phyloP scores from a whole-genome alignment of 2,329 filamentous ascomycete species.

The Aureobasidium subglaciale region DNA sequence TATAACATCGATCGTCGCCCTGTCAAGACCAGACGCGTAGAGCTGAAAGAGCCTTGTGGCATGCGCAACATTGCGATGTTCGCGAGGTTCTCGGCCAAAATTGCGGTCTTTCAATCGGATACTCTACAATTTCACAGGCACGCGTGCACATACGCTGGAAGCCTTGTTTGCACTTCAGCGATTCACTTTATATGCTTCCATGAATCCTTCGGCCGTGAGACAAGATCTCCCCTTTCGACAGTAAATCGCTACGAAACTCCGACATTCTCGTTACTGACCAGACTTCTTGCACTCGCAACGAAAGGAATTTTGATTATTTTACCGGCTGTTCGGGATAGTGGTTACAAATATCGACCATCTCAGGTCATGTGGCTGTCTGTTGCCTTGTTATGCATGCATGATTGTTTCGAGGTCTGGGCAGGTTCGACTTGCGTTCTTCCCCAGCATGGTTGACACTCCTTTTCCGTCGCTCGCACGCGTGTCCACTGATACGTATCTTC shows the following conservation, averaged over 20 bases:
- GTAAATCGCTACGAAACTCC: neutral
- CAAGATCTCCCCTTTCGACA: neutral
- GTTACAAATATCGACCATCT: neutral
- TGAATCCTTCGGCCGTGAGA: neutral
- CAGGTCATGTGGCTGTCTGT: neutral
- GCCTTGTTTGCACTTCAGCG: neutral
- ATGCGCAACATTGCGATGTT: neutral
- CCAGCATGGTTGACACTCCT: neutral
- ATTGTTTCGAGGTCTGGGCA: constrained; percentile 1
- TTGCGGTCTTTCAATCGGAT: neutral
- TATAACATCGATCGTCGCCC: constrained; percentile 1
- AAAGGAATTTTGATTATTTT: neutral
- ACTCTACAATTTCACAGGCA: neutral
- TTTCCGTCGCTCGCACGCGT: neutral
- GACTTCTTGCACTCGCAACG: neutral
- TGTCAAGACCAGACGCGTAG: neutral
- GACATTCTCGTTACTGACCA: neutral
- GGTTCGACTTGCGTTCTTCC: neutral
- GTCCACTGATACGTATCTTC: neutral
- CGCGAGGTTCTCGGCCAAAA: too few species aligned
- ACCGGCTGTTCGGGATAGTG: neutral
- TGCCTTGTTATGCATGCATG: constrained; percentile 11
- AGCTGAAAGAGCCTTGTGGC: neutral
- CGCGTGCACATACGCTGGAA: neutral
- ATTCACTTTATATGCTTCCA: neutral